A percentile compares a stretch with the other conserved stretches of the same genome.
These are phyloP conservation scores for Paracoccidioides brasiliensis DNA, from an alignment of 2,329 filamentous ascomycete genomes.

Conservation along the genomic window DNA sequence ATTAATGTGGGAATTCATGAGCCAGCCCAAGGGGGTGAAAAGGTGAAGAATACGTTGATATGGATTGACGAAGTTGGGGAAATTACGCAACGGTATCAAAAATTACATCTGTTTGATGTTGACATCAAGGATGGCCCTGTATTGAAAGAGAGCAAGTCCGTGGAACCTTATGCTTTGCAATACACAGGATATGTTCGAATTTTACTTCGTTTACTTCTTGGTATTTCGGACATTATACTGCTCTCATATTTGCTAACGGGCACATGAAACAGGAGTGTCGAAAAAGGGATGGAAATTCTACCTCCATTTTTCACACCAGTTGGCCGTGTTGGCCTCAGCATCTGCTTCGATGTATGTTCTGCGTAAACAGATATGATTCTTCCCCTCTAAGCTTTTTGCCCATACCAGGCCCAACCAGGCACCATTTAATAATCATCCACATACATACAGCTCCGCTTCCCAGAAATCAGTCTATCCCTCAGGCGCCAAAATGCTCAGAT, in stretches of 20 bases:
- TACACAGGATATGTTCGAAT: background rate
- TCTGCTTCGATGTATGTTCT: constrained; percentile 67
- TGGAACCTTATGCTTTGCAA: background rate
- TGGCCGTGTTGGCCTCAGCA: constrained; percentile 63
- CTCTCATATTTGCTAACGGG: background rate
- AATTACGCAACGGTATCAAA: constrained; percentile 61
- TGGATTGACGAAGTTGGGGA: constrained; percentile 52
- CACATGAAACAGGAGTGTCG: constrained; percentile 40
- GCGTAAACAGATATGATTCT: background rate
- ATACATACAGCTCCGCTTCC: constrained; percentile 52
- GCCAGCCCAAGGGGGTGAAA: constrained; percentile 39
- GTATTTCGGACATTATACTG: no score
- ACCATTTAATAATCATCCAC: background rate
- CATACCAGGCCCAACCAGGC: background rate
- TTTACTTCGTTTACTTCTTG: background rate
- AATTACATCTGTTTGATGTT: constrained; percentile 80
- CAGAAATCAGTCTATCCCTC: constrained; percentile 59
- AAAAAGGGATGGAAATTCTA: constrained; percentile 51
- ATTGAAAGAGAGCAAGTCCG: constrained; percentile 47
- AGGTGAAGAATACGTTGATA: constrained; percentile 51
- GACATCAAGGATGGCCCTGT: constrained; percentile 44
- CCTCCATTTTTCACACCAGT: constrained; percentile 60
- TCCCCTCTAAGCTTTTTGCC: background rate
- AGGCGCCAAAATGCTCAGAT: constrained; percentile 57
- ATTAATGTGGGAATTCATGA: constrained; percentile 87